These are phyloP conservation scores for Escallonia herrerae DNA, from an alignment of 129 eudicot species.

Conservation along the genomic window DNA sequence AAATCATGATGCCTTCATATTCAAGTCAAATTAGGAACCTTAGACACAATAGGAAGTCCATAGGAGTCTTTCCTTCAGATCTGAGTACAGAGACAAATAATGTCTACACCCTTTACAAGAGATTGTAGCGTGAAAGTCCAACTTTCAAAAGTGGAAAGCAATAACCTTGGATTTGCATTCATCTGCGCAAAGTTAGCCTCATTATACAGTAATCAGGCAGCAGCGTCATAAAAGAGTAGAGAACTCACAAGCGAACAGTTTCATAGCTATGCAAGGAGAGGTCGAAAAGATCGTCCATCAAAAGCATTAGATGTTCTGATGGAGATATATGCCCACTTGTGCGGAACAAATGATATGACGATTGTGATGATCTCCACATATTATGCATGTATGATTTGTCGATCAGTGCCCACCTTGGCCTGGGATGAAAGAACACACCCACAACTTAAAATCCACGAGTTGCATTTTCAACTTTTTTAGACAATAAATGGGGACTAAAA, in stretches of 20 bases:
- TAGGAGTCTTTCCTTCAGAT: neutral
- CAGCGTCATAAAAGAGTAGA: slow-evolving; percentile 8
- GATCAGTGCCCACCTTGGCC: slow-evolving; percentile 94
- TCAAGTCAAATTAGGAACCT: neutral
- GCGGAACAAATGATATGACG: slow-evolving; percentile 78
- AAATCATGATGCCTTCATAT: neutral
- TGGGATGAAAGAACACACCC: slow-evolving; percentile 18
- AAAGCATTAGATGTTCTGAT: slow-evolving; percentile 43
- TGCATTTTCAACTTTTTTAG: neutral
- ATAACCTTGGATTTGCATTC: neutral
- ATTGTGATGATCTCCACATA: slow-evolving; percentile 95
- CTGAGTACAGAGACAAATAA: neutral
- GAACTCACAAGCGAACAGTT: slow-evolving; percentile 83
- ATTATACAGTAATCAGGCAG: neutral
- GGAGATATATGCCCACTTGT: slow-evolving; percentile 56
- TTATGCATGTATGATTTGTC: slow-evolving; percentile 95
- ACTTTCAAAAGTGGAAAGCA: too few relatives aligned
- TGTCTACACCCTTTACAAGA: neutral
- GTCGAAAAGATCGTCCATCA: slow-evolving; percentile 80
- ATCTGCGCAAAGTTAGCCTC: neutral
- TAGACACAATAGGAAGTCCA: neutral
- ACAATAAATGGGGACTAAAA: neutral
- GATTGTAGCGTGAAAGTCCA: too few relatives aligned
- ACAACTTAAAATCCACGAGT: neutral
- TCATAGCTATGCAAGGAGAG: slow-evolving; percentile 90